Percentiles rank a stretch among this genome's conserved stretches.
These are phyloP conservation scores for Coprinopsis cinerea DNA, from an alignment of 768 basidiomycete species.

Conservation along the genomic window DNA sequence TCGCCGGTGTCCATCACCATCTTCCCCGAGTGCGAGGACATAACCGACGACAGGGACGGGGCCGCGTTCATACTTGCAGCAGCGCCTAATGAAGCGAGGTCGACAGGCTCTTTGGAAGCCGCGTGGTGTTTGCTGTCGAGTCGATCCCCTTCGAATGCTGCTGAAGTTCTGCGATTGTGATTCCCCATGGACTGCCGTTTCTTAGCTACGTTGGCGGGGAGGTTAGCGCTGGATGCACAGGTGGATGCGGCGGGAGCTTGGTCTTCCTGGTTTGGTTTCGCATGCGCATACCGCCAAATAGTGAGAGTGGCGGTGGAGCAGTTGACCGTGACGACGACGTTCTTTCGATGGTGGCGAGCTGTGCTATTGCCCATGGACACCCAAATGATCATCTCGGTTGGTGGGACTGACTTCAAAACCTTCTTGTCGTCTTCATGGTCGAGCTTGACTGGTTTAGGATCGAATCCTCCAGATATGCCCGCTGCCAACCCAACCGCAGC, in stretches of 20 bases:
- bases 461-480: slow-evolving; percentile 48
- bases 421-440: slow-evolving; percentile 51
- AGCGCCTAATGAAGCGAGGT: neutral
- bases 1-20: neutral
- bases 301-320: slow-evolving; percentile 46
- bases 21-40: neutral
- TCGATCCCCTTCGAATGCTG: slow-evolving; percentile 8
- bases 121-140: slow-evolving; percentile 9
- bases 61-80: neutral
- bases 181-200: neutral
- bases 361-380: slow-evolving; percentile 34
- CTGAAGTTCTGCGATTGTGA: slow-evolving; percentile 6
- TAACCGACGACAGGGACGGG: slow-evolving; percentile 2
- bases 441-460: slow-evolving; percentile 29
- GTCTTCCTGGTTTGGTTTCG: slow-evolving; percentile 45
- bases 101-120: neutral
- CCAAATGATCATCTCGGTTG: slow-evolving; percentile 63
- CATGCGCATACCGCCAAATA: slow-evolving; percentile 69
- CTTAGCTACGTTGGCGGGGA: neutral
- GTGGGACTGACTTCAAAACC: slow-evolving; percentile 49
- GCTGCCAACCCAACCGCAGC: slow-evolving; percentile 62
- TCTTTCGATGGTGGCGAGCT: slow-evolving; percentile 31
- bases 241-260: neutral
- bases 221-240: neutral
- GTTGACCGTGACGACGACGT: slow-evolving; percentile 57